These are phyloP conservation scores for Paecilomyces formosus DNA, from an alignment of 2,329 filamentous ascomycete species.

Conservation along the genomic window DNA sequence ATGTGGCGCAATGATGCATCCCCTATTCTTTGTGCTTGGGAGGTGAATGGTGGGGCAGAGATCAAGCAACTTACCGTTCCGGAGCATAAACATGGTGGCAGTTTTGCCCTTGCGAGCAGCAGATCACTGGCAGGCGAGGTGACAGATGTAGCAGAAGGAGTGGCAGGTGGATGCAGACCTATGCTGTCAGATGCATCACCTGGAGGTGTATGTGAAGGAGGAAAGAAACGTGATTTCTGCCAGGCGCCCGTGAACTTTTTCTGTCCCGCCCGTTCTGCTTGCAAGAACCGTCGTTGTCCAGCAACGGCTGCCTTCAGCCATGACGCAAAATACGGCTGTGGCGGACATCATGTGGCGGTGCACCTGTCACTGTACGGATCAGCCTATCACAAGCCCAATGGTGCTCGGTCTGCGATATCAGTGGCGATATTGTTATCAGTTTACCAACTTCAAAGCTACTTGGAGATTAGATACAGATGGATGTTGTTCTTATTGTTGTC, in stretches of 20 bases:
- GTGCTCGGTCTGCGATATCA: background rate
- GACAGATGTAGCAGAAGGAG: background rate
- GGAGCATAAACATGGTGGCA: slow-evolving; percentile 49
- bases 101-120: slow-evolving; percentile 14
- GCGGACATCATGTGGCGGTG: slow-evolving; percentile 3
- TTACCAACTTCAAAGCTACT: background rate
- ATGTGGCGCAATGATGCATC: slow-evolving; percentile 2
- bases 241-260: background rate
- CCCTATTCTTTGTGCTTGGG: slow-evolving; percentile 7
- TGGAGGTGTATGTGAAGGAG: background rate
- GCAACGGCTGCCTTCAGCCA: slow-evolving; percentile 6
- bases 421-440: background rate
- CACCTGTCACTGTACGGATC: background rate
- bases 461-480: background rate
- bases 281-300: slow-evolving; percentile 4
- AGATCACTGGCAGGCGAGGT: slow-evolving; percentile 4
- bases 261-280: slow-evolving; percentile 1
- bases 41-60: slow-evolving; percentile 13
- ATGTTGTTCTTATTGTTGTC: background rate
- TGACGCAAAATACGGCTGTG: slow-evolving; percentile 3
- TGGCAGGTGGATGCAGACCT: background rate
- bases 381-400: slow-evolving; percentile 1
- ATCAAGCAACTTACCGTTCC: slow-evolving; percentile 42
- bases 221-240: slow-evolving; percentile 1
- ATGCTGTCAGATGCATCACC: background rate